Conservation (phyloP, 345 rosid species). For the Cardamine resedifolia region DNA sequence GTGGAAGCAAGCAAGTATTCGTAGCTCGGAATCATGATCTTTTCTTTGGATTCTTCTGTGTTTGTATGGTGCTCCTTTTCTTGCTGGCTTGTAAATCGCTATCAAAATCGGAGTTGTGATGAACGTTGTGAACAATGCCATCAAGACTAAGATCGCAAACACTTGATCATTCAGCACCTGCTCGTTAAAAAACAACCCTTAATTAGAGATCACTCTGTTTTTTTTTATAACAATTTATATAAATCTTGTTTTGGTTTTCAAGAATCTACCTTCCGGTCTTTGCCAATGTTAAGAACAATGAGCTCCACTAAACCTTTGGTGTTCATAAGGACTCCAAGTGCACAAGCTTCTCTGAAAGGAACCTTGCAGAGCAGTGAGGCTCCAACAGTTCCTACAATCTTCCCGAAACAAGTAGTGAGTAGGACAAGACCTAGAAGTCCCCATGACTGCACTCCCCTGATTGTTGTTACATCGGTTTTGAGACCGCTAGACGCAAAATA, state of each 20-base stretch:
- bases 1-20: conserved; percentile 64
- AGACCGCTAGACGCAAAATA: conserved; percentile 64
- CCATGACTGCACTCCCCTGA: conserved; percentile 48
- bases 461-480: conserved; percentile 53
- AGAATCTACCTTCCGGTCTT: conserved; percentile 45
- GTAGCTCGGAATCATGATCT: conserved; percentile 55
- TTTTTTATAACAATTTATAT: neutral
- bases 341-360: conserved; percentile 50
- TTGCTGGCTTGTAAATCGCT: conserved; percentile 59
- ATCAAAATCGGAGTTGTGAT: conserved; percentile 60
- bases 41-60: conserved; percentile 49
- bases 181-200: neutral
- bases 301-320: conserved; percentile 82
- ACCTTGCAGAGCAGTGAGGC: conserved; percentile 47
- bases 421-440: conserved; percentile 49
- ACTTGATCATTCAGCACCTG: conserved; percentile 67
- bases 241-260: neutral
- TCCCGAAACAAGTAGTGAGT: conserved; percentile 53
- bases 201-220: neutral
- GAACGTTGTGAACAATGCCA: conserved; percentile 75
- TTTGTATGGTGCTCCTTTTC: conserved; percentile 54
- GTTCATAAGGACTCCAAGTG: conserved; percentile 64
- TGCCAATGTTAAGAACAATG: conserved; percentile 70
- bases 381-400: conserved; percentile 52
- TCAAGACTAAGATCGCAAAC: conserved; percentile 58